Conservation (phyloP, 805 yeast species). For the Cyberlindnera meyerae region DNA sequence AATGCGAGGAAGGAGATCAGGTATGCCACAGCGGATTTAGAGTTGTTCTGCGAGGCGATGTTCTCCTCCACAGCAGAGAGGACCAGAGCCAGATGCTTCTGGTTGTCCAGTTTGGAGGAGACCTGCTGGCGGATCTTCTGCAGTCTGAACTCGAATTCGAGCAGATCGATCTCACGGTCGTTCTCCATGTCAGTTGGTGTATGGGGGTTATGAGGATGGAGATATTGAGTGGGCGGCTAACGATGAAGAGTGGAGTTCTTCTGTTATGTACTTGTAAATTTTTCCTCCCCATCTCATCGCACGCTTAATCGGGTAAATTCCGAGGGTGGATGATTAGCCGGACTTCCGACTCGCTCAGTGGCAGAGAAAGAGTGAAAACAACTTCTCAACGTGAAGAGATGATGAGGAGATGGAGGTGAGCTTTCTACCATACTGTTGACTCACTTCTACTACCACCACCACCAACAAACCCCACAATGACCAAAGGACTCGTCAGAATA, state of each 20-base stretch:
- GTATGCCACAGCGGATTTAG: slow-evolving; percentile 70
- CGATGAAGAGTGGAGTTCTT: not conserved
- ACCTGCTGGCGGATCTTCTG: slow-evolving; percentile 66
- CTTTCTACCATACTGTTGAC: too few species aligned
- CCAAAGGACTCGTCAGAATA: slow-evolving; percentile 75
- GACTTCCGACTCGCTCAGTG: not conserved
- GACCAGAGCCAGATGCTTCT: slow-evolving; percentile 77
- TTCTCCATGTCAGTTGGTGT: slow-evolving; percentile 3
- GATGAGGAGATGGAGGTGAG: too few species aligned
- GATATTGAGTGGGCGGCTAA: too few species aligned
- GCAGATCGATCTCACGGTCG: slow-evolving; percentile 21
- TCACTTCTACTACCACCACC: too few species aligned
- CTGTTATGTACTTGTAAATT: not conserved
- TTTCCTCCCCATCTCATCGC: slow-evolving; percentile 7
- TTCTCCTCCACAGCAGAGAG: slow-evolving; percentile 89
- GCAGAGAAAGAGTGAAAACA: too few species aligned
- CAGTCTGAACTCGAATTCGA: slow-evolving; percentile 50
- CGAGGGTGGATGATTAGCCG: not conserved
- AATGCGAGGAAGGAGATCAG: slow-evolving; percentile 79
- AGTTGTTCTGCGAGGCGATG: slow-evolving; percentile 40
- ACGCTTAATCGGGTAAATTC: slow-evolving; percentile 1
- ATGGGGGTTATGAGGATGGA: not conserved
- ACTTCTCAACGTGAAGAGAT: too few species aligned
- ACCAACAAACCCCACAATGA: slow-evolving; percentile 29
- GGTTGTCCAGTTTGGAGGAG: slow-evolving; percentile 79